phyloP scores from a whole-genome alignment of 768 basidiomycete species.

The Naganishia vaughanmartiniae region DNA sequence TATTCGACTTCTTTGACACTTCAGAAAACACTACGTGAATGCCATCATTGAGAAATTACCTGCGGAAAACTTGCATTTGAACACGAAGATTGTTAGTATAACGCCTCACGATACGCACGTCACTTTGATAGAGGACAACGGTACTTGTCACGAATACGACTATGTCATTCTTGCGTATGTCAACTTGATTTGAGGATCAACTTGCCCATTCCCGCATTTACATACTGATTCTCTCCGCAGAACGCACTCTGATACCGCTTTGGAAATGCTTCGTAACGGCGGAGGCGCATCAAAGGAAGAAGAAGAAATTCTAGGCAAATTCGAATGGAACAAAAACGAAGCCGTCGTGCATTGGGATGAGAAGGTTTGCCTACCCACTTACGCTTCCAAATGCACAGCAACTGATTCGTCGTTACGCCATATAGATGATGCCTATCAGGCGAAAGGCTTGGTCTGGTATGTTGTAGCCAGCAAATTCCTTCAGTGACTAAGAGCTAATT shows the following conservation, averaged over 20 bases:
- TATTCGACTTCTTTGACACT: not conserved
- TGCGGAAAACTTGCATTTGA: slow-evolving; percentile 60
- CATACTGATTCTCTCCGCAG: slow-evolving; percentile 19
- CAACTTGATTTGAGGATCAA: not conserved
- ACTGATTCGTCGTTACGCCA: not conserved
- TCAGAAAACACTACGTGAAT: slow-evolving; percentile 66
- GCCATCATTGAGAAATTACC: slow-evolving; percentile 63
- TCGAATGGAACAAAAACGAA: slow-evolving; percentile 68
- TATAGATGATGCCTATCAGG: slow-evolving; percentile 66
- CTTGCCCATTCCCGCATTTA: not conserved
- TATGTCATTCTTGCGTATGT: slow-evolving; percentile 68
- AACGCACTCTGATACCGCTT: slow-evolving; percentile 64
- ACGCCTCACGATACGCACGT: slow-evolving; percentile 52
- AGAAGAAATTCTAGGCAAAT: slow-evolving; percentile 59
- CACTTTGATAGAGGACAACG: slow-evolving; percentile 57
- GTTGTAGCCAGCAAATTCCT: slow-evolving; percentile 2
- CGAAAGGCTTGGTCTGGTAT: slow-evolving; percentile 64
- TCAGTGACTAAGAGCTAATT: not conserved
- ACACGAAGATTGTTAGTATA: slow-evolving; percentile 60
- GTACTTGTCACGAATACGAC: slow-evolving; percentile 59
- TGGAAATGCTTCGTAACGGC: slow-evolving; percentile 56
- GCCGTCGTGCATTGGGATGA: slow-evolving; percentile 67
- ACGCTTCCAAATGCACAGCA: no score
- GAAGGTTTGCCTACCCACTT: slow-evolving; percentile 54
- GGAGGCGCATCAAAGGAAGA: slow-evolving; percentile 60